Evolutionary conservation across 2,329 filamentous ascomycete species (phyloP).

Genomic region (Leptoxyphium fumago): DNA sequence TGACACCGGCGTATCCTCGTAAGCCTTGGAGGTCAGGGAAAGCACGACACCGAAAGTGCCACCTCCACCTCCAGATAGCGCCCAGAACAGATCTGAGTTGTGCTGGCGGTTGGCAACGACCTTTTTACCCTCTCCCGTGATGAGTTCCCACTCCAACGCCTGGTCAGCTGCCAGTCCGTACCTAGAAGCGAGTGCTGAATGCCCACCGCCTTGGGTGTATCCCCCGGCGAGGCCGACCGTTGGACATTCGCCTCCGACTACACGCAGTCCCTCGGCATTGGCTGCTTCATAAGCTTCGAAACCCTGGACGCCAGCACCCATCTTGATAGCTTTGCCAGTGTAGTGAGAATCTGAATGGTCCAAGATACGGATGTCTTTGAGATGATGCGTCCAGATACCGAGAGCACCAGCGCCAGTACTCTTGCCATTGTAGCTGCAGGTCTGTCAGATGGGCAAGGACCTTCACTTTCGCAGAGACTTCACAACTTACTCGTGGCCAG

Average conservation of each 20-base stretch:
- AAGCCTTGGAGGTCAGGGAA: constrained; percentile 39
- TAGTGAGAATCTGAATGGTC: constrained; percentile 30
- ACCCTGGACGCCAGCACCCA: constrained; percentile 41
- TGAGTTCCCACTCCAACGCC: constrained; percentile 30
- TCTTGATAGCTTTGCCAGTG: constrained; percentile 35
- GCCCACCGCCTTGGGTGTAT: constrained; percentile 46
- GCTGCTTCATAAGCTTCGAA: constrained; percentile 34
- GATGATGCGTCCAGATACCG: constrained; percentile 41
- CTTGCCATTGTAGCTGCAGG: constrained; percentile 33
- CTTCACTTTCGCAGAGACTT: background rate
- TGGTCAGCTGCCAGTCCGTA: constrained; percentile 48
- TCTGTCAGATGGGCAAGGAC: background rate
- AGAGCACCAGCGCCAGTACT: constrained; percentile 47
- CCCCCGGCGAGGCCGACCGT: constrained; percentile 46
- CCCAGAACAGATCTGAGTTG: constrained; percentile 49
- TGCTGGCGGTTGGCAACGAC: constrained; percentile 32
- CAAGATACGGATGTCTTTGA: constrained; percentile 34
- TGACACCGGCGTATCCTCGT: constrained; percentile 29
- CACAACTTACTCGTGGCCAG: constrained; percentile 23
- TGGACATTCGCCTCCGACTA: constrained; percentile 41
- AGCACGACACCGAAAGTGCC: constrained; percentile 44
- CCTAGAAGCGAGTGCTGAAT: constrained; percentile 37
- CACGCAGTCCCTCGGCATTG: constrained; percentile 29
- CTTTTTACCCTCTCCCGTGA: constrained; percentile 37
- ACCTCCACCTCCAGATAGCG: constrained; percentile 43